These are phyloP conservation scores for Hapsidospora chrysogenum DNA, from an alignment of 495 filamentous ascomycete species.

Conservation along the genomic window DNA sequence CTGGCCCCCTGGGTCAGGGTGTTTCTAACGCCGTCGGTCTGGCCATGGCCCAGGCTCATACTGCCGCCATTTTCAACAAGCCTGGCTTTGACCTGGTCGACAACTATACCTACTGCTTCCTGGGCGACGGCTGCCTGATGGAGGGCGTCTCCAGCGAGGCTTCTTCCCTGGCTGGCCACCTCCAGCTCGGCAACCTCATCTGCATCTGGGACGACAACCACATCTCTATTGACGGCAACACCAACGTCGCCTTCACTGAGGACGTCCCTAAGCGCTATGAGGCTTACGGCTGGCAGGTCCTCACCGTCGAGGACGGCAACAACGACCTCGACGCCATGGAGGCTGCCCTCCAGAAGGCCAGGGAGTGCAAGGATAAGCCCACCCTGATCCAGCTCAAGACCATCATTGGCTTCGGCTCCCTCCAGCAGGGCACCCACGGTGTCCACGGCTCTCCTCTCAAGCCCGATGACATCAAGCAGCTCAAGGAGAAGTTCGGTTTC, in stretches of 20 bases:
- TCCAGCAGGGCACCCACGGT: slow-evolving; percentile 79
- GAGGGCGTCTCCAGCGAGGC: slow-evolving; percentile 94
- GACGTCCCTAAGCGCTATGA: slow-evolving; percentile 93
- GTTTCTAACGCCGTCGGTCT: slow-evolving; percentile 92
- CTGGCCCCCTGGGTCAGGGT: slow-evolving; percentile 89
- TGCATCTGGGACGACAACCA: slow-evolving; percentile 97
- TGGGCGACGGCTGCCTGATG: slow-evolving; percentile 97
- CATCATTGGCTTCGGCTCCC: slow-evolving; percentile 94
- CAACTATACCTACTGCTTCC: slow-evolving; percentile 94
- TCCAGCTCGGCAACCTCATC: slow-evolving; percentile 96
- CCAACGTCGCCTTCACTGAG: slow-evolving; percentile 90
- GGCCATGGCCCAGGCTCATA: slow-evolving; percentile 86
- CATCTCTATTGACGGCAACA: slow-evolving; percentile 85
- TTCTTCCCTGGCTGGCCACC: slow-evolving; percentile 79
- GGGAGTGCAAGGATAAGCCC: slow-evolving; percentile 88
- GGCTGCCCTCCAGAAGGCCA: slow-evolving; percentile 67
- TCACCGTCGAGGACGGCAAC: slow-evolving; percentile 80
- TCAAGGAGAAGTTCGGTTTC: slow-evolving; percentile 92
- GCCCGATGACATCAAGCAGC: slow-evolving; percentile 73
- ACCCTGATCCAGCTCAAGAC: slow-evolving; percentile 94
- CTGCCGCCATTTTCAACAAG: slow-evolving; percentile 89
- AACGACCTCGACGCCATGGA: slow-evolving; percentile 77
- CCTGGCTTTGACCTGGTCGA: slow-evolving; percentile 78
- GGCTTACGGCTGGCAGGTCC: slow-evolving; percentile 91
- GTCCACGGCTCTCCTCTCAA: slow-evolving; percentile 95